Evolutionary conservation across 305 asterid genomes (phyloP).

Genomic region (Caryopteris hybrid): DNA sequence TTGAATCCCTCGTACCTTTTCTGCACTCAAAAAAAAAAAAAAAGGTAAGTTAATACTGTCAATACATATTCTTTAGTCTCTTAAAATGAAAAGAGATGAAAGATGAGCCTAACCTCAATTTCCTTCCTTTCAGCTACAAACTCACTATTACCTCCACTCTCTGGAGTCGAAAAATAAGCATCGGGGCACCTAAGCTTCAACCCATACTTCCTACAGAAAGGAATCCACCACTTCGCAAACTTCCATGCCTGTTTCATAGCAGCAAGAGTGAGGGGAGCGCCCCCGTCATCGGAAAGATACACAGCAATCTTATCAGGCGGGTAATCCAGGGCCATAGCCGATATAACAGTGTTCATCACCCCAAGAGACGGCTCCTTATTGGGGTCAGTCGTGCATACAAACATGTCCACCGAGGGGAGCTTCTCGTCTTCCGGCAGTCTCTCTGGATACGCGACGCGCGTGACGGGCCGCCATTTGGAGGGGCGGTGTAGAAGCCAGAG

Average conservation of each 20-base stretch:
- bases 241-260: constrained; percentile 63
- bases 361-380: constrained; percentile 33
- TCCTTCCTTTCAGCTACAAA: constrained; percentile 23
- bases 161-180: constrained; percentile 34
- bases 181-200: constrained; percentile 64
- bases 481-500: constrained; percentile 30
- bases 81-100: too few relatives aligned
- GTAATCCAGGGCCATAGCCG: constrained; percentile 44
- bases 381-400: constrained; percentile 42
- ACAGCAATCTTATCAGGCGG: constrained; percentile 47
- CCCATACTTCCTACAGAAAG: constrained; percentile 59
- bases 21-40: constrained; percentile 12
- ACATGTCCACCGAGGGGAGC: constrained; percentile 39
- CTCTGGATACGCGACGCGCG: constrained; percentile 28
- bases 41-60: not conserved
- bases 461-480: constrained; percentile 26
- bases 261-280: constrained; percentile 48
- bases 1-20: constrained; percentile 32
- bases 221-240: constrained; percentile 62
- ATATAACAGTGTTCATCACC: constrained; percentile 45
- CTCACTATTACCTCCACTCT: constrained; percentile 3
- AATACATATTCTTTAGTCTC: too few relatives aligned
- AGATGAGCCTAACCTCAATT: constrained; percentile 44
- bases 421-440: constrained; percentile 29
- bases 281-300: constrained; percentile 71